Percentiles rank a stretch among this genome's conserved stretches.
Evolutionary conservation across 805 yeast species (phyloP).

Genomic region (Barnettozyma californica): DNA sequence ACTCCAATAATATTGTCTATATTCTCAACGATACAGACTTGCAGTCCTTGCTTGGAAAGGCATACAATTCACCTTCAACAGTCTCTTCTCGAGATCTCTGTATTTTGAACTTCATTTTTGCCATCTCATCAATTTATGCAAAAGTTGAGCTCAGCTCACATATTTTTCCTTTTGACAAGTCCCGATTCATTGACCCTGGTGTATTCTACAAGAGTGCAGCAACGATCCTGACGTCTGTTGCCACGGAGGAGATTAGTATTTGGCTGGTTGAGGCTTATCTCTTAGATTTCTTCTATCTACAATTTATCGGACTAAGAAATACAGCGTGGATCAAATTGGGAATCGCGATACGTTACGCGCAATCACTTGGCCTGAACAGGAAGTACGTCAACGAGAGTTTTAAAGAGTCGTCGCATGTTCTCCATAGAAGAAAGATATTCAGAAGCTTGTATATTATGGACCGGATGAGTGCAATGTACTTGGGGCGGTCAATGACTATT

Average conservation of each 20-base stretch:
- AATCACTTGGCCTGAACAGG: conserved; percentile 37
- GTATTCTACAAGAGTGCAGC: conserved; percentile 34
- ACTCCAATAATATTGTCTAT: conserved; percentile 36
- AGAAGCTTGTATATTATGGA: conserved; percentile 32
- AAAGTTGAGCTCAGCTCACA: conserved; percentile 23
- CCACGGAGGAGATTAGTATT: conserved; percentile 34
- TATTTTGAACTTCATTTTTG: conserved; percentile 34
- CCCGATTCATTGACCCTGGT: conserved; percentile 25
- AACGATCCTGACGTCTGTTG: conserved; percentile 24
- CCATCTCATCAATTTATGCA: conserved; percentile 38
- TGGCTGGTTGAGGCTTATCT: conserved; percentile 40
- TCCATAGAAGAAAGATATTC: conserved; percentile 32
- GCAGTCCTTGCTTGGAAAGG: conserved; percentile 24
- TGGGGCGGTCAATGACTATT: conserved; percentile 36
- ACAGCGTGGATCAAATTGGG: conserved; percentile 42
- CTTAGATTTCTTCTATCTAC: conserved; percentile 36
- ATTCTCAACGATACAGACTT: conserved; percentile 34
- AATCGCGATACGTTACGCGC: conserved; percentile 37
- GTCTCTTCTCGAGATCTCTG: conserved; percentile 27
- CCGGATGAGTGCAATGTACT: conserved; percentile 28
- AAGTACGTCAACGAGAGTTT: conserved; percentile 33
- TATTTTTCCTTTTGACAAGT: conserved; percentile 22
- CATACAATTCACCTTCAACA: conserved; percentile 28
- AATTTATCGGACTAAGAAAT: conserved; percentile 33
- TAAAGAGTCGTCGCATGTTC: conserved; percentile 24